Conservation (phyloP, 1,139 yeast genomes). For the Debaryomyces sp. region DNA sequence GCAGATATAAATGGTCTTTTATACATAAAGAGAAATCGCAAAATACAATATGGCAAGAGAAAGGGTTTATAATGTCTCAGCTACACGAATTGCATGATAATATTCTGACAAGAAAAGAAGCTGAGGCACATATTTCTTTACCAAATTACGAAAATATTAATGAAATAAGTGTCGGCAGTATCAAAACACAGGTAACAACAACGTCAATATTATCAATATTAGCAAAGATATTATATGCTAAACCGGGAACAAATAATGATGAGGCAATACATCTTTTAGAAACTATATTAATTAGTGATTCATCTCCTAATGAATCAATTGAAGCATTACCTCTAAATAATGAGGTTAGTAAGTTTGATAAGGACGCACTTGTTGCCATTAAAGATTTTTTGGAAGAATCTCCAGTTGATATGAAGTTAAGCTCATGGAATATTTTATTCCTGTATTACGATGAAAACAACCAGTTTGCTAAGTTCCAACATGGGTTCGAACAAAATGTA, state of each 20-base stretch:
- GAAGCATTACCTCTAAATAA: neutral
- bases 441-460: constrained; percentile 54
- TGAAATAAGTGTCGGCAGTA: constrained; percentile 49
- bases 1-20: constrained; percentile 39
- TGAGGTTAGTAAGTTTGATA: constrained; percentile 15
- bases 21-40: constrained; percentile 34
- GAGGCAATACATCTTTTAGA: constrained; percentile 60
- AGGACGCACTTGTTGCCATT: constrained; percentile 47
- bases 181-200: constrained; percentile 66
- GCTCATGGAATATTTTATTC: constrained; percentile 76
- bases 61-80: constrained; percentile 26
- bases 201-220: constrained; percentile 68
- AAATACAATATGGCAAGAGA: constrained; percentile 32
- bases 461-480: constrained; percentile 43
- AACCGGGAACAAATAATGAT: constrained; percentile 34
- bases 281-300: constrained; percentile 41
- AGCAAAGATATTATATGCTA: constrained; percentile 54
- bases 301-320: constrained; percentile 5
- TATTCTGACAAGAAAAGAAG: constrained; percentile 4
- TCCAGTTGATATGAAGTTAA: constrained; percentile 66
- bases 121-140: constrained; percentile 15
- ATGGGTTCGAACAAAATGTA: constrained; percentile 57
- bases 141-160: constrained; percentile 66
- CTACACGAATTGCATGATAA: constrained; percentile 24
- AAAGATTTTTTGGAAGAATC: constrained; percentile 61